Percentiles rank a stretch among this genome's conserved stretches.
Conservation (phyloP, 331 rosid species). For the Quercus phellos region DNA sequence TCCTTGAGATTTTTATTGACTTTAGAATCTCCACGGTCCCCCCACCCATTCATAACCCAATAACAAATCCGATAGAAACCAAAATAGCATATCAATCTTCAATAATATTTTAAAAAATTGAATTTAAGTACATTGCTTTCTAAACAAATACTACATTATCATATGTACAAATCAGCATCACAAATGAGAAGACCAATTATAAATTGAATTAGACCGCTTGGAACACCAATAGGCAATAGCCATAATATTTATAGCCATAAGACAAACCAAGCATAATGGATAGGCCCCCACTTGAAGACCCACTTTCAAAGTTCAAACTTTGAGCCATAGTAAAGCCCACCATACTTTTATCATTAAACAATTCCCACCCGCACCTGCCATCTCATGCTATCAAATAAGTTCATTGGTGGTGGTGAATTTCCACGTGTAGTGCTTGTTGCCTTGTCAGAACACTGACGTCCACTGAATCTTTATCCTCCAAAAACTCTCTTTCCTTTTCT, state of each 20-base stretch:
- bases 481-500: neutral
- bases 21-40: neutral
- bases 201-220: constrained; percentile 20
- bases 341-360: constrained; percentile 11
- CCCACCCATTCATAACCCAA: neutral
- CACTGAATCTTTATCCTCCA: neutral
- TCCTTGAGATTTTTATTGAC: neutral
- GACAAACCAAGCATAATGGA: constrained; percentile 23
- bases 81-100: constrained; percentile 17
- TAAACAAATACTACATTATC: constrained; percentile 10
- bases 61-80: neutral
- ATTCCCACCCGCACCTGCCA: neutral
- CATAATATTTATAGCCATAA: neutral
- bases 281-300: constrained; percentile 28
- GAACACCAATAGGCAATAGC: constrained; percentile 1
- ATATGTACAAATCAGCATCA: constrained; percentile 24
- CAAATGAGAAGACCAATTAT: neutral
- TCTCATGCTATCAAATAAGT: constrained; percentile 5
- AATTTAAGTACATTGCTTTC: constrained; percentile 21
- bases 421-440: neutral
- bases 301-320: neutral
- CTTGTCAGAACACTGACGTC: constrained; percentile 10
- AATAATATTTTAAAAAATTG: constrained; percentile 8
- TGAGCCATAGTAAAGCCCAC: constrained; percentile 2
- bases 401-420: neutral